phyloP scores from a whole-genome alignment of 2,329 filamentous ascomycete species.

The Stemphylium lycopersici region DNA sequence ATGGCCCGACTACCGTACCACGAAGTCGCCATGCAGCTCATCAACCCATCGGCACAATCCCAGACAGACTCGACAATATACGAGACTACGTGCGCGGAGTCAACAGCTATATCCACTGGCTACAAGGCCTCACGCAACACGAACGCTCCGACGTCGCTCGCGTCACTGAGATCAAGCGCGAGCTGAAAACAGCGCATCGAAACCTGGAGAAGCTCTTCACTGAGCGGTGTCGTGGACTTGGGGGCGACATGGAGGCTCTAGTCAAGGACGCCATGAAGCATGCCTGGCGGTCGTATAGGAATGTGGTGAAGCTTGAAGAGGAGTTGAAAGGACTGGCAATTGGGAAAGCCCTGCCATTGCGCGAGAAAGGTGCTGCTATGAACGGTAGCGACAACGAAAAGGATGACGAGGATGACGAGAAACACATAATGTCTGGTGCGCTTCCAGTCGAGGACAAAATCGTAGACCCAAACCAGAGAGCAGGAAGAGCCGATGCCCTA shows the following conservation, averaged over 20 bases:
- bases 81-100: slow-evolving; percentile 1
- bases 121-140: slow-evolving; percentile 21
- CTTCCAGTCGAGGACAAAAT: background rate
- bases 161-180: slow-evolving; percentile 29
- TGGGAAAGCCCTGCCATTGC: background rate
- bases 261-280: slow-evolving; percentile 20
- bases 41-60: background rate
- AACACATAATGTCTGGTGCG: slow-evolving; percentile 2
- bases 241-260: slow-evolving; percentile 12
- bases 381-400: background rate
- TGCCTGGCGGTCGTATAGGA: slow-evolving; percentile 30
- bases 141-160: slow-evolving; percentile 18
- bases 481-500: background rate
- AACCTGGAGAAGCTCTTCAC: slow-evolving; percentile 30
- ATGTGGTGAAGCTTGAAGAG: slow-evolving; percentile 26
- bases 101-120: slow-evolving; percentile 17
- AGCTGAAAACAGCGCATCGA: slow-evolving; percentile 26
- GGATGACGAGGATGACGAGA: background rate
- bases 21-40: background rate
- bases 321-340: slow-evolving; percentile 6
- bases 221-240: slow-evolving; percentile 12
- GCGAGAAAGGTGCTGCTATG: too few species aligned
- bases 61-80: slow-evolving; percentile 6
- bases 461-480: background rate
- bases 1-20: background rate